Evolutionary conservation across 2,329 filamentous ascomycete genomes (phyloP), one percentile per base, ranked within the genome.

Genomic region (Ceratocystis colombiana): DNA sequence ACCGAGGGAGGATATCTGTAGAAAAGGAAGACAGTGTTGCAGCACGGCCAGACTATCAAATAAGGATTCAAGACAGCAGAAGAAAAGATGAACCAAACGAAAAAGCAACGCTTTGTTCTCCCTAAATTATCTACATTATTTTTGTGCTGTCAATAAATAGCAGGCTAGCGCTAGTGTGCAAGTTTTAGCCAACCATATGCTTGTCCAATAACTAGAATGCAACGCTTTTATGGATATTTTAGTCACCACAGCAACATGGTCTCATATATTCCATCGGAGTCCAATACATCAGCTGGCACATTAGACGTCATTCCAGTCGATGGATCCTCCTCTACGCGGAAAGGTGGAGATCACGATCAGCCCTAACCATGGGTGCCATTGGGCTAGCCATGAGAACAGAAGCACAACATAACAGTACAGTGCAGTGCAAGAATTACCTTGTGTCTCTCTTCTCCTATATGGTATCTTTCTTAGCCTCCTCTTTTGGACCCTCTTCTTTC

Each of bases 71-170:
- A 53, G 22, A 25, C 48, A 53, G 8, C 17, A 20, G n/a, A 53
- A 20, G n/a, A 41, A 15, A 10, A 12, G 4, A 4, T 15, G 37
- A 41, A 5, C 10, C 37, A 20, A 8, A 10, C 46, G 5, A 48
- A n/a, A 20, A 48, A 8, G 44, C 22, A 6, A 12, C 28, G 64
- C 57, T 37, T 33, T 10, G 57, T 30, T 63, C 22, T 44, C 46
- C 12, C 61, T 45, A 33, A 20, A n/a, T n/a, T 6, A 50, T 50
- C 15, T 20, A 25, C 48, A 25, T 15, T 53, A 41, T 53, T 53
- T 22, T 4, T 66, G 12, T 37, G 61, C 33, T 53, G 57, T 57
- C 61, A 66, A 41, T 48, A 66, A 63, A 66, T 53, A 55, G 44
- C 20, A 33, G 17, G 20, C 48, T 28, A 30, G 37, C n/a, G 25